Evolutionary conservation across 805 yeast species (phyloP), one percentile per base, ranked within the genome.

Genomic region (Myxozyma neotropica): DNA sequence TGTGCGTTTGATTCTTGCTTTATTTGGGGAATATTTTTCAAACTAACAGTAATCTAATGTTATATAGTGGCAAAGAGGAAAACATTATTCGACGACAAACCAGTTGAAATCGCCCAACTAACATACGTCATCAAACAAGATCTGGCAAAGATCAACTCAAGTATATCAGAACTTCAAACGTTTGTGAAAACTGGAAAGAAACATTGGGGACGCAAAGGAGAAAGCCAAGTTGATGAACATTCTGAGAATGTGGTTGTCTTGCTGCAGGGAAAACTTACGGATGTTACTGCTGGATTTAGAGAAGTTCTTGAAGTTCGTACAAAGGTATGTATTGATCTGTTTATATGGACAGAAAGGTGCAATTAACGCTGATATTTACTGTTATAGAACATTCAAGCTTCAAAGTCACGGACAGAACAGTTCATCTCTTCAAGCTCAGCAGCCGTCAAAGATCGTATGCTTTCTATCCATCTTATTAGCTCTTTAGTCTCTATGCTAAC

Each of bases 1-100:
- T 74, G 74, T 71, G 57, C 35, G 71, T 58, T 15, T 47, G 7
- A 21, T 46, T 19, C 7, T 33, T 12, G 13, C n/a, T n/a, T n/a
- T n/a, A n/a, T n/a, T n/a, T n/a, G n/a, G n/a, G n/a, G n/a, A n/a
- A n/a, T n/a, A n/a, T n/a, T n/a, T n/a, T n/a, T n/a, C n/a, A n/a
- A n/a, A n/a, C n/a, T n/a, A n/a, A n/a, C n/a, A n/a, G n/a, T n/a
- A n/a, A n/a, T n/a, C n/a, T n/a, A n/a, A n/a, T n/a, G 21, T 45
- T 17, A 19, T 62, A 19, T 73, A 38, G 70, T 94, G 65, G 97
- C 99, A 2, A 90, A 88, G 72, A 80, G 91, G 67, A 92, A 91
- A 71, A 96, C 97, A 19, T 75, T 93, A 71, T 89, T 94, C 66
- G 96, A 92, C 70, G 99, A 94, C 74, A 86, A 88, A 66, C 97